phyloP scores from a whole-genome alignment of 768 basidiomycete species.

The Nevesoporus exiguus region DNA sequence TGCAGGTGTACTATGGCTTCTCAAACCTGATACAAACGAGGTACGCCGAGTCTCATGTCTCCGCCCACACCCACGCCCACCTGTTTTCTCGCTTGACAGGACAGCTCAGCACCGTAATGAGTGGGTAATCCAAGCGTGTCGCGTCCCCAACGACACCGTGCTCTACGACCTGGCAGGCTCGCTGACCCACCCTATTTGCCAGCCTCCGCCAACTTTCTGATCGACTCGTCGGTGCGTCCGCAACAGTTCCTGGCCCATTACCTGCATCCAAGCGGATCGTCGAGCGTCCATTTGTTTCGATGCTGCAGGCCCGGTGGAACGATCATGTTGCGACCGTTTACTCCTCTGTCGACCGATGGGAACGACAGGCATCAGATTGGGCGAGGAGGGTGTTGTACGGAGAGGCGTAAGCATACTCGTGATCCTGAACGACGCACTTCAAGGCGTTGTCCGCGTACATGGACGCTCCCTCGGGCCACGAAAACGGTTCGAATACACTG shows the following conservation, averaged over 20 bases:
- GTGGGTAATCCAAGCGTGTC: slow-evolving; percentile 28
- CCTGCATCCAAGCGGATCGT: slow-evolving; percentile 54
- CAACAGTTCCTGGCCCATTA: slow-evolving; percentile 46
- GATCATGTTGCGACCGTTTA: slow-evolving; percentile 48
- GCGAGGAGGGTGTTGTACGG: slow-evolving; percentile 46
- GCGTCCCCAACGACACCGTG: too few relatives aligned
- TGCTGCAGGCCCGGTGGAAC: slow-evolving; percentile 59
- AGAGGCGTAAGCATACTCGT: background rate
- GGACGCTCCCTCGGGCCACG: too few relatives aligned
- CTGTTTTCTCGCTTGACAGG: slow-evolving; percentile 28
- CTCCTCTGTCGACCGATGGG: slow-evolving; percentile 42
- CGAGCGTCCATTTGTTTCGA: slow-evolving; percentile 42
- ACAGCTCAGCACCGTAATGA: slow-evolving; percentile 54
- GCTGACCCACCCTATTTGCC: background rate
- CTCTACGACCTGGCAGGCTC: background rate
- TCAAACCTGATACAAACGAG: slow-evolving; percentile 59
- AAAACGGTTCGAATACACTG: background rate
- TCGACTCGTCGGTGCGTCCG: slow-evolving; percentile 50
- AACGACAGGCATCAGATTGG: slow-evolving; percentile 45
- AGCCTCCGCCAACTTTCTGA: slow-evolving; percentile 50
- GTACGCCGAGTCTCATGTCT: slow-evolving; percentile 16
- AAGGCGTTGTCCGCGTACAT: background rate
- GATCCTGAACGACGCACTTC: background rate
- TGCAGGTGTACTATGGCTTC: slow-evolving; percentile 67
- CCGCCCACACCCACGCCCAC: background rate